Conservation (phyloP, 805 yeast genomes). For the Tanozyma kutaoensis region DNA sequence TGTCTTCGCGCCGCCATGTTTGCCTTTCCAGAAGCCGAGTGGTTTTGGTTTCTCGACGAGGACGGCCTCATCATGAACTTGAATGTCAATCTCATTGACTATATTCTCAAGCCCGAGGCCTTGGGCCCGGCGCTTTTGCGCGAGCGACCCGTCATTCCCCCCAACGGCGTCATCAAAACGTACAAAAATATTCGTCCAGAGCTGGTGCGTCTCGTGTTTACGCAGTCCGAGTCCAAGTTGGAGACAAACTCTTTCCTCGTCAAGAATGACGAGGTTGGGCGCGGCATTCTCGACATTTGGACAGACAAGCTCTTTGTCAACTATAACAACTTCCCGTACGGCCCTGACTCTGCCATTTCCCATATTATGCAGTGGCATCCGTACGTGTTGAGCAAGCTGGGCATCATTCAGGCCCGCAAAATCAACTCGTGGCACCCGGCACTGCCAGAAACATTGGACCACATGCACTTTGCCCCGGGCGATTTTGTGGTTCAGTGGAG, state of each 20-base stretch:
- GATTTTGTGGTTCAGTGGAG: conserved; percentile 63
- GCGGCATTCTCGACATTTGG: conserved; percentile 70
- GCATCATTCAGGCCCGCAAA: conserved; percentile 45
- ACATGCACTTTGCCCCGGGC: conserved; percentile 40
- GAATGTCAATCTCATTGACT: conserved; percentile 43
- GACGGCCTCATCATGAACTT: conserved; percentile 66
- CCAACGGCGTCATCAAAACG: conserved; percentile 55
- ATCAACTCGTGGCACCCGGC: conserved; percentile 16
- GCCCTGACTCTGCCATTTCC: conserved; percentile 59
- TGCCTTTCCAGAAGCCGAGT: conserved; percentile 84
- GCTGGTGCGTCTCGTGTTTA: conserved; percentile 35
- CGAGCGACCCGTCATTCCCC: conserved; percentile 64
- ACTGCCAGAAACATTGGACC: conserved; percentile 9
- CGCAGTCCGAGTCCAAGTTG: conserved; percentile 53
- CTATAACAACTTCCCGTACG: conserved; percentile 46
- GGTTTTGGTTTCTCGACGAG: conserved; percentile 81
- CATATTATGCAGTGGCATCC: conserved; percentile 96
- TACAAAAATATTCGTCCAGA: conserved; percentile 44
- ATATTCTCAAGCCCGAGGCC: conserved; percentile 46
- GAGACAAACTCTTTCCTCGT: conserved; percentile 64
- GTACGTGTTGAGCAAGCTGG: conserved; percentile 54
- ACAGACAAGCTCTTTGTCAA: conserved; percentile 55
- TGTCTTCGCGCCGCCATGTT: conserved; percentile 78
- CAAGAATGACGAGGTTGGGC: conserved; percentile 50
- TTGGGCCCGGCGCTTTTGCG: conserved; percentile 51